Base-by-base conservation (phyloP, 108 stramenopile species). In the Fragilaria radians region DNA sequence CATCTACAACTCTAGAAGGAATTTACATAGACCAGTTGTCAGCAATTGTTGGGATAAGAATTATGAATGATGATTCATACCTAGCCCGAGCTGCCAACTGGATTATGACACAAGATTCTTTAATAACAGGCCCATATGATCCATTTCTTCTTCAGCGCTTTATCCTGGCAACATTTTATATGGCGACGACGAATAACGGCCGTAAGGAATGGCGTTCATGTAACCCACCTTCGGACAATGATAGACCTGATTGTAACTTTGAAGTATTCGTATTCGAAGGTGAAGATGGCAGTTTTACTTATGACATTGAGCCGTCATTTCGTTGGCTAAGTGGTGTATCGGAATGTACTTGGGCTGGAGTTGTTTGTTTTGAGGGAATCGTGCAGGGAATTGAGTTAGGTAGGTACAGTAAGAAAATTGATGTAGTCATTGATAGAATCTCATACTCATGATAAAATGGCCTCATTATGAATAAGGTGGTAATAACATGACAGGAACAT, bases 301-400 rank as follows among this genome's bases (percentile, higher is more conserved):
- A 63, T 57, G 26, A 47, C 42, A 21, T 32, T 32, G 11, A 42
- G 14, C 36, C 18, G 45, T 32, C 9, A 2, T 24, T 18, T 48
- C 30, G 69, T 4, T 84, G 83, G 83, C 55, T 84, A 11, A 76
- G 73, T 5, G 52, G 57, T 2, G 45, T 52, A 21, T 56, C 65
- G 48, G 80, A 85, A 52, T 85, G 83, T 45, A 33, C 45, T 5
- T 85, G 83, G 83, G 76, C 65, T 52, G 83, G 83, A 25, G 46
- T 85, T 19, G 18, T 21, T 21, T 85, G 83, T 52, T 62, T 68
- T 32, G 63, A 77, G 14, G 47, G 52, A 14, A 32, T 46, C 7
- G 19, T 62, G 17, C 25, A 59, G 1, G 23, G 23, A 30, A 31
- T 32, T 22, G 7, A 7, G 36, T 42, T 42, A 42, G 36, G 36